Evolutionary conservation across 805 yeast species (phyloP).

Genomic region (Yarrowia porcina): DNA sequence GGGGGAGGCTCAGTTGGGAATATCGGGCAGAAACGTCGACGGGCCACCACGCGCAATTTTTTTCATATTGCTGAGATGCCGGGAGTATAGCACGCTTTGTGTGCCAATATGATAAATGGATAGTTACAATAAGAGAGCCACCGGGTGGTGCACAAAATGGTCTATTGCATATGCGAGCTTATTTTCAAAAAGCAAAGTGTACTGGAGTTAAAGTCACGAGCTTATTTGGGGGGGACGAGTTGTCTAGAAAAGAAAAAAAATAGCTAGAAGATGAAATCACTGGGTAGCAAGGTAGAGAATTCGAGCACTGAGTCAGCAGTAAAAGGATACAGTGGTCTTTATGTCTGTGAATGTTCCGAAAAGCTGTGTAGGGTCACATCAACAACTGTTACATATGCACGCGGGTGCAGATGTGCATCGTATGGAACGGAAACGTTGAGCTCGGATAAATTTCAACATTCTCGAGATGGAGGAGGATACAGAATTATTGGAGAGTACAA

Average conservation of each 20-base stretch:
- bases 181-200: neutral
- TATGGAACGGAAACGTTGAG: neutral
- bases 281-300: neutral
- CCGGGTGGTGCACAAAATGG: neutral
- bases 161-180: conserved; percentile 2
- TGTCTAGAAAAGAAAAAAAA: neutral
- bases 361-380: neutral
- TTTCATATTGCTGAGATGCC: conserved; percentile 14
- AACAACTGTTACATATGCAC: neutral
- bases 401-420: neutral
- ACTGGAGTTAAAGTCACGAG: neutral
- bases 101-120: conserved; percentile 17
- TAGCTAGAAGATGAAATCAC: neutral
- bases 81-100: conserved; percentile 16
- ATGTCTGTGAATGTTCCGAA: too few relatives aligned
- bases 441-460: too few relatives aligned
- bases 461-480: too few relatives aligned
- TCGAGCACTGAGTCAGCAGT: too few relatives aligned
- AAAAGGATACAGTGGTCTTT: too few relatives aligned
- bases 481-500: too few relatives aligned
- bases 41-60: neutral
- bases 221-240: neutral
- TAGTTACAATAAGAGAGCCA: conserved; percentile 10
- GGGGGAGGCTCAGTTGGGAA: neutral
- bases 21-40: neutral